phyloP scores from a whole-genome alignment of 257 asterid species.

The Ajuga chamaepitys region DNA sequence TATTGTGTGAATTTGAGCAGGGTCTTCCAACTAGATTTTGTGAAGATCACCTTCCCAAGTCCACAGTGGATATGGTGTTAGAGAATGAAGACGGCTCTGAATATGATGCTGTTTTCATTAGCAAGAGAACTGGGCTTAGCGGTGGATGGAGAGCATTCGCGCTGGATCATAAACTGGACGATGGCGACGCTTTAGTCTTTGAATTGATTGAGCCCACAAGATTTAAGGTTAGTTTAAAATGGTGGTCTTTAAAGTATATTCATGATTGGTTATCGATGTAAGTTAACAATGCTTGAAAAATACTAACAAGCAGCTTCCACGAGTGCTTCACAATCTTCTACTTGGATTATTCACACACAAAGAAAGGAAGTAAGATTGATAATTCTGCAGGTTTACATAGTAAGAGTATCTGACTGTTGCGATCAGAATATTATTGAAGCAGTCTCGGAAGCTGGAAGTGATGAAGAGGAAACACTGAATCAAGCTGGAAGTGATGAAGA shows the following conservation, averaged over 20 bases:
- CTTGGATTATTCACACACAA: background rate
- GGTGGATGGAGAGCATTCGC: constrained; percentile 99
- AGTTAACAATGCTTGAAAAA: background rate
- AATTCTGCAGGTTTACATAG: constrained; percentile 50
- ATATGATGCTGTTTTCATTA: constrained; percentile 50
- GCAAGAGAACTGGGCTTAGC: constrained; percentile 72
- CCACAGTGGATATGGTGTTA: constrained; percentile 44
- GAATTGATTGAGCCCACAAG: constrained; percentile 64
- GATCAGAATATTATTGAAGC: background rate
- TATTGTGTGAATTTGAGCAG: constrained; percentile 31
- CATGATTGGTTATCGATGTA: background rate
- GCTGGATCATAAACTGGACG: constrained; percentile 75
- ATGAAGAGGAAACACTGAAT: constrained; percentile 25
- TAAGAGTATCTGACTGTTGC: constrained; percentile 36
- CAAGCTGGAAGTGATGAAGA: constrained; percentile 19
- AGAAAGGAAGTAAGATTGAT: no score
- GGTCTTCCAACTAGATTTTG: constrained; percentile 73
- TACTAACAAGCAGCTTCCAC: background rate
- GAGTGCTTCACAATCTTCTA: background rate
- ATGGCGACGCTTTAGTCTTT: constrained; percentile 81
- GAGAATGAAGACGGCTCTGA: constrained; percentile 58
- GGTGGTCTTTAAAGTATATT: background rate
- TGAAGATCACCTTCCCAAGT: constrained; percentile 51
- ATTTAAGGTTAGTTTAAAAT: constrained; percentile 52
- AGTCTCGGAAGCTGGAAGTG: constrained; percentile 19